Evolutionary conservation across 2,329 filamentous ascomycete species (phyloP).

Genomic region (Ophiostoma perfectum): DNA sequence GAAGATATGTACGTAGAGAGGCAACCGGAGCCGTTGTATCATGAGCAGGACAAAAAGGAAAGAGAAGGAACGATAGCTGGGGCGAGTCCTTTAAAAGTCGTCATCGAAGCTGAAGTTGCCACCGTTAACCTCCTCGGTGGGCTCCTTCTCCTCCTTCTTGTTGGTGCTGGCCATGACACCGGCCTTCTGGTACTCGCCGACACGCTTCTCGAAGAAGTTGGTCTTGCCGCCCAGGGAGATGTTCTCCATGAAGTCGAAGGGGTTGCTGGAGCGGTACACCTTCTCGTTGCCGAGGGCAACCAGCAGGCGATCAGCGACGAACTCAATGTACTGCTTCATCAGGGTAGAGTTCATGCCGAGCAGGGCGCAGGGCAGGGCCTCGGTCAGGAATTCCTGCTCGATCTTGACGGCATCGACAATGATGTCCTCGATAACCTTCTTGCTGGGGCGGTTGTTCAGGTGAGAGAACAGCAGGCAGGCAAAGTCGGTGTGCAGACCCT

Average conservation of each 20-base stretch:
- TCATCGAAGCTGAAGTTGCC: constrained; percentile 93
- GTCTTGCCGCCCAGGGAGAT: constrained; percentile 98
- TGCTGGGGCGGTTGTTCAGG: constrained; percentile 82
- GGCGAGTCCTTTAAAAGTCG: constrained; percentile 68
- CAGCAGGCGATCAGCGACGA: constrained; percentile 92
- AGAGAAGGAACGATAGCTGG: background rate
- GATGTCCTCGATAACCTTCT: constrained; percentile 75
- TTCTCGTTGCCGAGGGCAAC: constrained; percentile 91
- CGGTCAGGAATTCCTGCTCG: constrained; percentile 96
- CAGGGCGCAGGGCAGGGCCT: constrained; percentile 85
- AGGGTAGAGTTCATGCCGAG: constrained; percentile 96
- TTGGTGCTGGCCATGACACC: constrained; percentile 94
- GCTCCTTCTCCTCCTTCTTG: constrained; percentile 48
- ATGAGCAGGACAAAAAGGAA: constrained; percentile 20
- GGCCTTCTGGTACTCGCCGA: constrained; percentile 98
- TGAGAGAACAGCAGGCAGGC: constrained; percentile 97
- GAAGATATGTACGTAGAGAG: constrained; percentile 20
- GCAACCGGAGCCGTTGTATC: constrained; percentile 10
- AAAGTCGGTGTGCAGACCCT: constrained; percentile 99
- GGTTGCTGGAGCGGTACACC: constrained; percentile 87
- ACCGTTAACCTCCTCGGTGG: constrained; percentile 45
- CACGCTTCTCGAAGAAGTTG: constrained; percentile 99
- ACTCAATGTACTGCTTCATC: constrained; percentile 99
- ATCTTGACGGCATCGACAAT: constrained; percentile 92
- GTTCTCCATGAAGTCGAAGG: constrained; percentile 99